Evolutionary conservation across 352 stramenopile genomes (phyloP).

Genomic region (Globisporangium nagaii): DNA sequence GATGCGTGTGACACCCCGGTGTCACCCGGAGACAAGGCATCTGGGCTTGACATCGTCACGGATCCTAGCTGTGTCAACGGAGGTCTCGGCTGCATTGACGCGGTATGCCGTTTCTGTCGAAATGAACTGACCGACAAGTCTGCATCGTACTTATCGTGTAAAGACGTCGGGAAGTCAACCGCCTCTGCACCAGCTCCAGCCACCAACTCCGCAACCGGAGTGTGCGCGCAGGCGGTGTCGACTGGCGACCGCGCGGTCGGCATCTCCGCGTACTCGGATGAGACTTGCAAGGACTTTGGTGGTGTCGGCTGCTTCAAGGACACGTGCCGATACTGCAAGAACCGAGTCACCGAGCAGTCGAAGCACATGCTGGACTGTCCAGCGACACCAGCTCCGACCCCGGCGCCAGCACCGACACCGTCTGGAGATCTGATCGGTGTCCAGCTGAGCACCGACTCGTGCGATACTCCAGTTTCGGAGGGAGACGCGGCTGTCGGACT

Average conservation of each 20-base stretch:
- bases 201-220: background rate
- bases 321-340: constrained; percentile 4
- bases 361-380: background rate
- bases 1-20: background rate
- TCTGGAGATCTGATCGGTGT: background rate
- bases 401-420: background rate
- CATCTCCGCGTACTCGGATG: background rate
- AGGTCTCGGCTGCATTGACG: constrained; percentile 18
- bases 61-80: constrained; percentile 14
- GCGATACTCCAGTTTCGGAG: background rate
- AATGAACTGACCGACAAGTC: background rate
- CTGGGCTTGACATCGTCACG: constrained; percentile 4
- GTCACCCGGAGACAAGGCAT: constrained; percentile 9
- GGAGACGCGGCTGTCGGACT: constrained; percentile 12
- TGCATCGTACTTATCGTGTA: background rate
- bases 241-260: background rate
- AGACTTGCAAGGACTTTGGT: background rate
- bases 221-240: background rate
- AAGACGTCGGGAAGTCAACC: background rate
- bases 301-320: background rate
- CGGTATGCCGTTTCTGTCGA: constrained; percentile 21
- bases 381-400: background rate
- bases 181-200: background rate
- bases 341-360: background rate
- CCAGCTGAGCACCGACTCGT: background rate